phyloP scores from a whole-genome alignment of 441 rosid species.

The Eruca vesicaria region DNA sequence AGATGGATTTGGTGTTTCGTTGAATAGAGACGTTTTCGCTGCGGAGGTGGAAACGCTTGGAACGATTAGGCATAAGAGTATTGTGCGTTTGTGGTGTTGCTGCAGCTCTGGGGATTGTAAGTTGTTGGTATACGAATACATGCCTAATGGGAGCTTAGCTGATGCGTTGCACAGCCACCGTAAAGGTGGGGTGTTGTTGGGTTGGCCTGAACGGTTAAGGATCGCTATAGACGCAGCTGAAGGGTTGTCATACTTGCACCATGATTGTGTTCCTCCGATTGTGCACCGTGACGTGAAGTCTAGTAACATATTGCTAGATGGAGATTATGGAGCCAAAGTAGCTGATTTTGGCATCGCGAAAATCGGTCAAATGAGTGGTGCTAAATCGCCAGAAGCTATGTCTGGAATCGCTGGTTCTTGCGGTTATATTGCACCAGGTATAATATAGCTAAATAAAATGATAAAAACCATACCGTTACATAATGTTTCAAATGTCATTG shows the following conservation, averaged over 20 bases:
- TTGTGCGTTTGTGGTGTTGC: constrained; percentile 72
- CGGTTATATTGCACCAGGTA: constrained; percentile 85
- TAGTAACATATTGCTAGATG: constrained; percentile 63
- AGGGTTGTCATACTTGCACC: constrained; percentile 71
- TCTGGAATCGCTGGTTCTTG: constrained; percentile 74
- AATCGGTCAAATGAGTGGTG: constrained; percentile 36
- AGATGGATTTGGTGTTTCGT: constrained; percentile 25
- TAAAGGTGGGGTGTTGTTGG: constrained; percentile 46
- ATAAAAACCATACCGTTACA: background rate
- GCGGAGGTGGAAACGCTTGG: constrained; percentile 63
- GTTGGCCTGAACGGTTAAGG: constrained; percentile 59
- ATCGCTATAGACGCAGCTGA: constrained; percentile 63
- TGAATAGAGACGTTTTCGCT: constrained; percentile 41
- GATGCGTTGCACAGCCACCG: constrained; percentile 46
- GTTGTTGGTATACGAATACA: constrained; percentile 68
- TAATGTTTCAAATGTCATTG: background rate
- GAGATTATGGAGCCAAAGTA: constrained; percentile 57
- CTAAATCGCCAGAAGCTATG: constrained; percentile 55
- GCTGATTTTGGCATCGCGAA: constrained; percentile 79
- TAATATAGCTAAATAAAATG: constrained; percentile 25
- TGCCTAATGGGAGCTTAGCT: constrained; percentile 72
- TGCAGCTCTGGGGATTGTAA: constrained; percentile 47
- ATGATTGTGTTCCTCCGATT: constrained; percentile 70
- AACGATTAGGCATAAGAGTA: constrained; percentile 65
- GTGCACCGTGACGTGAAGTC: constrained; percentile 81